Evolutionary conservation across 768 basidiomycete genomes (phyloP), one percentile per base, ranked within the genome.

Genomic region (Trametes sanguinea): DNA sequence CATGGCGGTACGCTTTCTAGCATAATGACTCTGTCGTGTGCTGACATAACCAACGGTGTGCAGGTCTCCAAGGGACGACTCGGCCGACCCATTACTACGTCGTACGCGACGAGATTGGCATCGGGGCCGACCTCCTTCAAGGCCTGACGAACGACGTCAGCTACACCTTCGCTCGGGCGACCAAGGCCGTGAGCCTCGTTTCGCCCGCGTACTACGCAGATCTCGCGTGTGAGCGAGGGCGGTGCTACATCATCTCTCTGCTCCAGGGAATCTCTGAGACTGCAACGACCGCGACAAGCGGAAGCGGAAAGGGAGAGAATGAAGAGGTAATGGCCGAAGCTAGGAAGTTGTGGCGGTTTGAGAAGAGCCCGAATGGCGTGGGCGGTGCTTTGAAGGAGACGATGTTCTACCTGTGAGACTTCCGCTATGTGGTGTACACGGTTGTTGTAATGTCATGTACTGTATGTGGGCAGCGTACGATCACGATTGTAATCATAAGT

Each of bases 341-440:
- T 1, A 46, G 68, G 55, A 68, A 52, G 14, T 54, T 81, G 44
- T 94, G 91, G 91, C 71, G 72, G 16, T 60, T 48, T 33, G 62
- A 64, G 47, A 54, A 60, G 47, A 60, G 43, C 30, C 57, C 62
- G 1, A 70, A 69, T 3, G 89, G 88, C 1, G 85, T 89, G 14
- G 64, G 70, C 14, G 82, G 78, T 2, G 71, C 67, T 6, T 71
- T 91, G 69, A 88, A 83, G 74, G 81, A 88, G 40, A 86, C 86
- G 0, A 92, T 92, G 89, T 92, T 83, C 68, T 92, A 92, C 73
- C 76, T 91, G n/a, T 90, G 64, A 78, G 22, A 22, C 11, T 4
- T 46, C 22, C 22, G 22, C 22, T 22, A 22, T 22, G 22, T 22
- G 22, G 22, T 22, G 22, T 22, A 22, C 22, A 22, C 22, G 22